phyloP scores from a whole-genome alignment of 2,329 filamentous ascomycete species.

The Neopestalotiopsis sp. region DNA sequence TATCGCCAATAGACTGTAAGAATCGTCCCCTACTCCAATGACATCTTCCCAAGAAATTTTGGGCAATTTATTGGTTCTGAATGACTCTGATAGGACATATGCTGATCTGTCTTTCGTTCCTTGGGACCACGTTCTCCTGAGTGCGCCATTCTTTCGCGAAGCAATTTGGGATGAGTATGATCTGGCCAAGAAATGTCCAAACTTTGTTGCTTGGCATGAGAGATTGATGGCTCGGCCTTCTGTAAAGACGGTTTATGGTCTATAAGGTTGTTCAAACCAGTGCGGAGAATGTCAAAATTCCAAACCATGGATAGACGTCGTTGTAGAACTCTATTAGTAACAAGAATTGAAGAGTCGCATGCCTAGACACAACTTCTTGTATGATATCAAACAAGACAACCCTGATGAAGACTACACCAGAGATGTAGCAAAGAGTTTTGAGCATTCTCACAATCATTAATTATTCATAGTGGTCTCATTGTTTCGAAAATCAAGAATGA shows the following conservation, averaged over 20 bases:
- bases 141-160: not conserved
- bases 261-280: not conserved
- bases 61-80: not conserved
- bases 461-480: too few species aligned
- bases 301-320: too few species aligned
- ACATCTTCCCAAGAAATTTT: too few species aligned
- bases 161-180: not conserved
- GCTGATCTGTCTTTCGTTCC: conserved; percentile 28
- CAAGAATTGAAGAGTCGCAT: too few species aligned
- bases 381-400: too few species aligned
- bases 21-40: not conserved
- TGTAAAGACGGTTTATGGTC: not conserved
- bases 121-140: conserved; percentile 21
- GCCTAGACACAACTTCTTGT: too few species aligned
- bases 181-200: not conserved
- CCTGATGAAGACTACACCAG: too few species aligned
- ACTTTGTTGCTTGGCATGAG: not conserved
- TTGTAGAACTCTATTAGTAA: too few species aligned
- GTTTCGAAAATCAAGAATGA: too few species aligned
- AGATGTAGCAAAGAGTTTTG: too few species aligned
- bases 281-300: too few species aligned
- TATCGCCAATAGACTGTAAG: conserved; percentile 25
- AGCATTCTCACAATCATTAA: too few species aligned
- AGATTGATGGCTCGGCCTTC: not conserved
- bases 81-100: conserved; percentile 21